phyloP scores from a whole-genome alignment of 2,329 filamentous ascomycete genomes.

The Rhynchosporium agropyri region DNA sequence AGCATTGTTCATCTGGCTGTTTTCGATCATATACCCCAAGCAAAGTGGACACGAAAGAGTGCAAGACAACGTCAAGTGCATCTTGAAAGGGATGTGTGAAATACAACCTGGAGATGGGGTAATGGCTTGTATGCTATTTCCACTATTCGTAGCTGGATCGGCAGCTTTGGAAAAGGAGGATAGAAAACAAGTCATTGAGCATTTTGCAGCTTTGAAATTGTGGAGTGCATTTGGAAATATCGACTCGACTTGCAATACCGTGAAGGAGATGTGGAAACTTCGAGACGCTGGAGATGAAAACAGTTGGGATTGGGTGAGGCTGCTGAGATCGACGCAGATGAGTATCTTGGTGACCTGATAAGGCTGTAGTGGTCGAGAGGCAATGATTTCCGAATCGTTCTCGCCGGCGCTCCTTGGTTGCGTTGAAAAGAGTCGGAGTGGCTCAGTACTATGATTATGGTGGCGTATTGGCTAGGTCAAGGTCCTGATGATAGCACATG shows the following conservation, averaged over 20 bases:
- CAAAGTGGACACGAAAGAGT: constrained; percentile 19
- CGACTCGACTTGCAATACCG: constrained; percentile 23
- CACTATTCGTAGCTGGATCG: constrained; percentile 32
- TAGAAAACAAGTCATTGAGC: background rate
- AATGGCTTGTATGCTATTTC: constrained; percentile 34
- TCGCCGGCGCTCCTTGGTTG: too few relatives aligned
- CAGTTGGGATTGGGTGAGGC: constrained; percentile 33
- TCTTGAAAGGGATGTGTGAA: constrained; percentile 22
- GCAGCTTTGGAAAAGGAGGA: background rate
- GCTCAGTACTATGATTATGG: background rate
- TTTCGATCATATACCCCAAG: constrained; percentile 29
- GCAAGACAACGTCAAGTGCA: constrained; percentile 22
- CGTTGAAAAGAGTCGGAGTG: background rate
- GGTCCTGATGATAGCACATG: background rate
- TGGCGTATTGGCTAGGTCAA: background rate
- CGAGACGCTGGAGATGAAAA: constrained; percentile 21
- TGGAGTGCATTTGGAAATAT: constrained; percentile 30
- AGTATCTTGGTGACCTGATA: constrained; percentile 30
- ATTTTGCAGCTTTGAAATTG: constrained; percentile 16
- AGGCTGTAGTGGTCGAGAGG: background rate
- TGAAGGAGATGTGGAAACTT: constrained; percentile 31
- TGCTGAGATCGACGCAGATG: constrained; percentile 24
- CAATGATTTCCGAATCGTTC: too few relatives aligned
- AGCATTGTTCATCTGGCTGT: constrained; percentile 34
- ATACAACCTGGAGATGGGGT: constrained; percentile 28